Percentiles rank a stretch among this genome's conserved stretches.
These are phyloP conservation scores for Termitomyces sp. DNA, from an alignment of 768 basidiomycete species.

Conservation along the genomic window DNA sequence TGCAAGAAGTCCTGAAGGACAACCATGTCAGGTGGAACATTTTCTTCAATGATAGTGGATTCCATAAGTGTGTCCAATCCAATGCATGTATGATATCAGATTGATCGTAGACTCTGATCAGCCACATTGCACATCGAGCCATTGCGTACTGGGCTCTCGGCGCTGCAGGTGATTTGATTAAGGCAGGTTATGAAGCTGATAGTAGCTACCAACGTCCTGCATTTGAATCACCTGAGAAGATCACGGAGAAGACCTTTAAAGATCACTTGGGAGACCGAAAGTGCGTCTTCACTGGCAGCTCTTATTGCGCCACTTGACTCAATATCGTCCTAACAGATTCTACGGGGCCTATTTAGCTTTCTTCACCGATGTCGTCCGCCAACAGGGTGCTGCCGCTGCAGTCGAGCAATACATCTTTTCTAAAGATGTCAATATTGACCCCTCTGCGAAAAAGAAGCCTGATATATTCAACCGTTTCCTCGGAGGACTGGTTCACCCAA, in stretches of 20 bases:
- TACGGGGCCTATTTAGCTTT: conserved; percentile 52
- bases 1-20: conserved; percentile 41
- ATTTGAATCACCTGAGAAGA: conserved; percentile 41
- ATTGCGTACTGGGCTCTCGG: conserved; percentile 30
- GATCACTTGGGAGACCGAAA: conserved; percentile 56
- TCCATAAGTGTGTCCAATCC: conserved; percentile 48
- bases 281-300: conserved; percentile 33
- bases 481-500: conserved; percentile 58
- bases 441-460: conserved; percentile 33
- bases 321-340: conserved; percentile 34
- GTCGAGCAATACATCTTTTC: conserved; percentile 63
- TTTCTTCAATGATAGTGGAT: conserved; percentile 47
- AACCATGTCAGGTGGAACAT: conserved; percentile 49
- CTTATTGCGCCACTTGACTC: not conserved
- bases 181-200: conserved; percentile 36
- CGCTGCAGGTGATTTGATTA: conserved; percentile 30
- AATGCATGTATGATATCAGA: not conserved
- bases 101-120: conserved; percentile 4
- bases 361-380: conserved; percentile 40
- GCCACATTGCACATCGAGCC: conserved; percentile 29
- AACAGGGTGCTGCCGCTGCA: conserved; percentile 37
- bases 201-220: conserved; percentile 34
- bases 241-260: conserved; percentile 47
- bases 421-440: conserved; percentile 39
- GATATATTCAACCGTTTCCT: conserved; percentile 51